A percentile compares a stretch with the other conserved stretches of the same genome.
Conservation (phyloP, 257 asterid species). For the Echium plantagineum region DNA sequence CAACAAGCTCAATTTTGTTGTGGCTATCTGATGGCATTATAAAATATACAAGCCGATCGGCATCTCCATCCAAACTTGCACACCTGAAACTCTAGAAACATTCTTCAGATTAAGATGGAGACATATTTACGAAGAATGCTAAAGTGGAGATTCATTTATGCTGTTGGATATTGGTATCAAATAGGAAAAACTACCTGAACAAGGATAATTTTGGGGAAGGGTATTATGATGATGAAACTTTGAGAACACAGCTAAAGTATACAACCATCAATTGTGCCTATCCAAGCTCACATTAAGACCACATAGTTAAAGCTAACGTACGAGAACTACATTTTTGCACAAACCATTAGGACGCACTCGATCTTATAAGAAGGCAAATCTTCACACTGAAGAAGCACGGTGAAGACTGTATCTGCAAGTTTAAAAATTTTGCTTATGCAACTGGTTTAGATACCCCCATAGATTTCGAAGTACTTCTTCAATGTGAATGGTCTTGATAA, state of each 20-base stretch:
- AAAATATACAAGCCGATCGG: slow-evolving; percentile 92
- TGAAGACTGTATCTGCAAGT: neutral
- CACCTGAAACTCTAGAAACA: slow-evolving; percentile 72
- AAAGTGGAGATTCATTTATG: neutral
- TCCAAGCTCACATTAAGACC: neutral
- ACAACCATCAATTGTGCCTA: neutral
- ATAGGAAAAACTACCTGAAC: neutral
- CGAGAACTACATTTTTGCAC: neutral
- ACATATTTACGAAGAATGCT: neutral
- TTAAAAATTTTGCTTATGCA: neutral
- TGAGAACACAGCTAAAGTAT: neutral
- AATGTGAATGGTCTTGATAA: slow-evolving; percentile 12
- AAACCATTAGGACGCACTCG: neutral
- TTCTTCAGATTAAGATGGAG: slow-evolving; percentile 14
- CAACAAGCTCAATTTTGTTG: slow-evolving; percentile 67
- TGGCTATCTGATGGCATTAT: slow-evolving; percentile 33
- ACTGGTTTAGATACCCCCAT: neutral
- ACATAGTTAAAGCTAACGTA: neutral
- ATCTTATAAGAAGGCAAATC: neutral
- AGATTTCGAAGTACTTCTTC: neutral
- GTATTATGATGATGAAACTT: neutral
- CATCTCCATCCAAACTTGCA: slow-evolving; percentile 97
- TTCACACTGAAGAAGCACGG: neutral
- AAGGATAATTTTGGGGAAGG: neutral
- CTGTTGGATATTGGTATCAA: neutral